Evolutionary conservation across 768 basidiomycete species (phyloP), one percentile per base, ranked within the genome.

Genomic region (Podaxis sp.): DNA sequence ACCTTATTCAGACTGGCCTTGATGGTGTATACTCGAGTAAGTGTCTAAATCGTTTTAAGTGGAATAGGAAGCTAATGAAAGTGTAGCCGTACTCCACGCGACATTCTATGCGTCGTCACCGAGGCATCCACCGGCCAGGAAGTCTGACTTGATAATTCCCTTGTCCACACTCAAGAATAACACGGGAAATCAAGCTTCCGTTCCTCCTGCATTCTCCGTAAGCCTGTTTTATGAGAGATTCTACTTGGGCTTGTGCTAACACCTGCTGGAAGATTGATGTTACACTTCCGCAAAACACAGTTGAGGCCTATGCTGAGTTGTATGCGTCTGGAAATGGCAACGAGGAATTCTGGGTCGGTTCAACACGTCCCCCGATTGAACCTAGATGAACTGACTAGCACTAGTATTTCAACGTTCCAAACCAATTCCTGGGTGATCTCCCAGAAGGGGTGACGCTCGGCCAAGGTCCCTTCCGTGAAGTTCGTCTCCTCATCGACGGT

Each of bases 121-220:
- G 3, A 62, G 67, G n/a, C 73, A 86, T 67, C 87, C 88, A 26
- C 81, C 87, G 0, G 87, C 86, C 10, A 77, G 79, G 56, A 80
- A 82, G 63, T 83, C 90, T 11, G 81, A 89, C 67, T 65, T 84
- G 26, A 88, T 93, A 51, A 80, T 93, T 33, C 89, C 91, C 0
- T 78, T 93, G 12, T 87, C 88, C 0, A 89, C 87, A 3, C 72
- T 88, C 62, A 76, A 78, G 8, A 86, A 88, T 61, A 76, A 81
- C 59, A 86, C 86, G 10, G 88, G 86, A n/a, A 83, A 87, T 63
- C 83, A 87, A n/a, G 88, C 87, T 4, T 88, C 87, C 38, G 88
- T 92, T 2, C 91, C 91, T 28, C 89, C 90, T 4, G 79, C 77
- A 2, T 89, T 91, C 67, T 88, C 88, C 11, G 89, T 91, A 68